Evolutionary conservation across 306 rosid genomes (phyloP), one percentile per base, ranked within the genome.

Genomic region (Acacia melanoxylon): DNA sequence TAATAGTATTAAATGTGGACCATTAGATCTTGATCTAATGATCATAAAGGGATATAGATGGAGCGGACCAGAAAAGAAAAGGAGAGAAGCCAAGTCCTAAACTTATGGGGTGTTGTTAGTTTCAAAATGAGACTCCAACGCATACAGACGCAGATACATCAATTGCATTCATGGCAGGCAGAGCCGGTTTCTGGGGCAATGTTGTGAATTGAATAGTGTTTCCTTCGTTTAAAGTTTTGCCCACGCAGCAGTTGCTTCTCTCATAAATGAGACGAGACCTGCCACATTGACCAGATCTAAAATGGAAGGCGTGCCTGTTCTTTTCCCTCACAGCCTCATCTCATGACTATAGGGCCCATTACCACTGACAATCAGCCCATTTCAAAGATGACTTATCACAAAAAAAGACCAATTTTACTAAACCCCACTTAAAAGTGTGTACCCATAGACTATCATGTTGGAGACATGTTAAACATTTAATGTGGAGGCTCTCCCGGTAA

Each of bases 101-200:
- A 25, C 2, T 27, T 62, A 11, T 14, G 40, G 68, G 40, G 37
- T 2, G 0, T 62, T 5, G 68, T 62, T 72, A 22, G 27, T 42
- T 41, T 70, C 54, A 22, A 11, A 70, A 12, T n/a, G 12, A 41
- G 54, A 42, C 5, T 13, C 74, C 74, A 71, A 71, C 41, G 19
- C 41, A 25, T 11, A 17, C 5, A 41, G 74, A 70, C 54, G 54
- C 58, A 45, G 58, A 14, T 40, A 45, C 56, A 25, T 44, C 40
- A 45, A 71, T 24, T 15, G 76, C 76, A 72, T 72, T 72, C 24
- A 72, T 72, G 61, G 76, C 61, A 46, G 14, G 14, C 25, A 46
- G 25, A 72, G 76, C 61, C 76, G 61, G 27, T 72, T 20, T 4
- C 46, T 46, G 41, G 61, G 76, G 41, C 76, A 72, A 0, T 25